These are phyloP conservation scores for Forsythia viridissima DNA, from an alignment of 257 asterid species.

Conservation along the genomic window DNA sequence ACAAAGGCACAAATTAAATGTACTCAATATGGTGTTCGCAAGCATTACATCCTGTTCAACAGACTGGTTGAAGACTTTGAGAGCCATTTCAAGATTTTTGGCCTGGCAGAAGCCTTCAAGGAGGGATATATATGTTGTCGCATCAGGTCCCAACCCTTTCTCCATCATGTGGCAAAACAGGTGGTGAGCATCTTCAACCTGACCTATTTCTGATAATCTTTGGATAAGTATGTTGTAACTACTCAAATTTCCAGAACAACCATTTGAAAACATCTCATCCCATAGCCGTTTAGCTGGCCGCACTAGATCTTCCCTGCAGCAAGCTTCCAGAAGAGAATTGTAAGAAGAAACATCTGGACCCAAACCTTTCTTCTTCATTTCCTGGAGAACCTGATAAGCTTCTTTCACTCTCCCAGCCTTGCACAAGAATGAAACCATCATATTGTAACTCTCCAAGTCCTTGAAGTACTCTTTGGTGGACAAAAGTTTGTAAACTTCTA, in stretches of 20 bases:
- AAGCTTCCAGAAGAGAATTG: slow-evolving; percentile 78
- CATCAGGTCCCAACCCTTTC: slow-evolving; percentile 64
- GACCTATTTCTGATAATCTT: slow-evolving; percentile 55
- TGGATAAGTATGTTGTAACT: slow-evolving; percentile 59
- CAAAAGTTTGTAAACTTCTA: slow-evolving; percentile 55
- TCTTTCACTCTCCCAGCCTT: slow-evolving; percentile 67
- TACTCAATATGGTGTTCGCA: slow-evolving; percentile 37
- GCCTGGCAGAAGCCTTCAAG: slow-evolving; percentile 64
- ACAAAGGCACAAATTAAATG: slow-evolving; percentile 58
- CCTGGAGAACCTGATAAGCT: slow-evolving; percentile 68
- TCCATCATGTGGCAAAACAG: slow-evolving; percentile 68
- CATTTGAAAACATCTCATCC: slow-evolving; percentile 94
- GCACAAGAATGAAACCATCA: slow-evolving; percentile 69
- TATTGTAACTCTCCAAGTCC: slow-evolving; percentile 56
- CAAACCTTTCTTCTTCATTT: slow-evolving; percentile 79
- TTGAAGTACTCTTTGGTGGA: slow-evolving; percentile 54
- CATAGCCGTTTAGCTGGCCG: slow-evolving; percentile 88
- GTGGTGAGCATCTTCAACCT: slow-evolving; percentile 69
- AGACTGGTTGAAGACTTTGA: slow-evolving; percentile 46
- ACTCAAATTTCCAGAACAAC: slow-evolving; percentile 64
- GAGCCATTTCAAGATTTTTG: slow-evolving; percentile 53
- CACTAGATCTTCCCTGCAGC: slow-evolving; percentile 74
- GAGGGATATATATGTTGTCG: slow-evolving; percentile 45
- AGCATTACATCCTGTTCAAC: slow-evolving; percentile 50
- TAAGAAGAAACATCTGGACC: slow-evolving; percentile 60